Evolutionary conservation across 2,329 filamentous ascomycete genomes (phyloP).

Genomic region (Simplicillium sp.): DNA sequence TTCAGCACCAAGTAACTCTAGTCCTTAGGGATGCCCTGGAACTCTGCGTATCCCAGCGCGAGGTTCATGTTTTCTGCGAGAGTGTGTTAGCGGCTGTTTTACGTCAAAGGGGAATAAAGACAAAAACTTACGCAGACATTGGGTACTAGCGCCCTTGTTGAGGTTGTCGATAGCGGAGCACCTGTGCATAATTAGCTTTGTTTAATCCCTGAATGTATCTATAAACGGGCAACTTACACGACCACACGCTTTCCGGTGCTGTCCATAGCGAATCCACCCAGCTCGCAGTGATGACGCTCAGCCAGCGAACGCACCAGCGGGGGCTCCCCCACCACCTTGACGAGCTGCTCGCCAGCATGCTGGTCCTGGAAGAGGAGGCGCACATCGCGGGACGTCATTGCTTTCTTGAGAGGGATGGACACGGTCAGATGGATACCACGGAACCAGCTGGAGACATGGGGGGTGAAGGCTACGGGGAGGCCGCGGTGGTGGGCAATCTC

Average conservation of each 20-base stretch:
- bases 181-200: constrained; percentile 8
- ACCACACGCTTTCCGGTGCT: constrained; percentile 83
- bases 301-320: constrained; percentile 79
- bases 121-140: constrained; percentile 69
- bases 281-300: constrained; percentile 81
- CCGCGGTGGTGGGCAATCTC: constrained; percentile 79
- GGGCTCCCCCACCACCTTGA: constrained; percentile 84
- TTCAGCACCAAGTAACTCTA: too few relatives aligned
- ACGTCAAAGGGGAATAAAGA: not conserved
- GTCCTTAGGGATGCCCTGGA: not conserved
- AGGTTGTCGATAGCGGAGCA: constrained; percentile 92
- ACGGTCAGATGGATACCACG: constrained; percentile 90
- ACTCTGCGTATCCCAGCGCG: not conserved
- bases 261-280: constrained; percentile 93
- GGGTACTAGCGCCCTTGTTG: constrained; percentile 85
- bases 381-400: constrained; percentile 86
- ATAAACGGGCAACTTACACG: constrained; percentile 28
- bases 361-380: constrained; percentile 92
- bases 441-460: constrained; percentile 87
- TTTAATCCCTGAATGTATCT: not conserved
- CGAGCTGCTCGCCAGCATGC: constrained; percentile 89
- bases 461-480: constrained; percentile 70
- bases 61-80: not conserved
- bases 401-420: constrained; percentile 75
- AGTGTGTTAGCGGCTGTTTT: not conserved